Base-by-base conservation (phyloP, 2,329 filamentous ascomycete genomes). In the Cytospora mali region DNA sequence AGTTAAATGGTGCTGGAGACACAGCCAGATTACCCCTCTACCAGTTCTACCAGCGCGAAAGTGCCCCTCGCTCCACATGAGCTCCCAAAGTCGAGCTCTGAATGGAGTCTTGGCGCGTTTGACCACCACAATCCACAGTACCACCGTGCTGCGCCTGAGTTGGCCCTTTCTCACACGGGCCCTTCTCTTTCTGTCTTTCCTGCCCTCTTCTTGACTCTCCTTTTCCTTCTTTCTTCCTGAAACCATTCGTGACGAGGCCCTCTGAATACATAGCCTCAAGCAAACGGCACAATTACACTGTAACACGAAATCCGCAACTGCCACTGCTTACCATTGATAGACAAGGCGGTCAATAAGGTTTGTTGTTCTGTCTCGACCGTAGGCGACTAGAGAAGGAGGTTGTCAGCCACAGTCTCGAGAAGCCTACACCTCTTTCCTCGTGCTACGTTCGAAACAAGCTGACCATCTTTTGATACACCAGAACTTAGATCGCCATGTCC, bases 401-500 rank as follows among this genome's bases (percentile, higher is more conserved):
- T n/a, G n/a, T n/a, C n/a, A n/a, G n/a, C n/a, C n/a, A n/a, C n/a
- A n/a, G n/a, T n/a, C n/a, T n/a, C 27, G 16, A 11, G 23, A 31
- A 39, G 27, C 23, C 21, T 29, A 23, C 5, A 7, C 6, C 7
- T 5, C 23, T 21, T 31, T 9, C 1, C 29, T 35, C 53, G 28
- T 9, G 2, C 35, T 18, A 39, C 6, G 14, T n/a, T 39, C 35
- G 14, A 39, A 10, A 16, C 33, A 29, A 61, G 33, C 62, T 64
- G 46, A 64, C 53, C 16, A 29, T 4, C 31, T n/a, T 25, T 42
- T 6, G n/a, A 13, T 51, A 3, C 42, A 42, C 3, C 50, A 58
- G 61, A 31, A 35, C 29, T 27, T 49, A 50, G 23, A 64, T 65
- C 66, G 73, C 64, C 66, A 86, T 86, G 84, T 75, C 79, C 69